These are phyloP conservation scores for Emmonsiellopsis sp. DNA, from an alignment of 2,329 filamentous ascomycete species.

Conservation along the genomic window DNA sequence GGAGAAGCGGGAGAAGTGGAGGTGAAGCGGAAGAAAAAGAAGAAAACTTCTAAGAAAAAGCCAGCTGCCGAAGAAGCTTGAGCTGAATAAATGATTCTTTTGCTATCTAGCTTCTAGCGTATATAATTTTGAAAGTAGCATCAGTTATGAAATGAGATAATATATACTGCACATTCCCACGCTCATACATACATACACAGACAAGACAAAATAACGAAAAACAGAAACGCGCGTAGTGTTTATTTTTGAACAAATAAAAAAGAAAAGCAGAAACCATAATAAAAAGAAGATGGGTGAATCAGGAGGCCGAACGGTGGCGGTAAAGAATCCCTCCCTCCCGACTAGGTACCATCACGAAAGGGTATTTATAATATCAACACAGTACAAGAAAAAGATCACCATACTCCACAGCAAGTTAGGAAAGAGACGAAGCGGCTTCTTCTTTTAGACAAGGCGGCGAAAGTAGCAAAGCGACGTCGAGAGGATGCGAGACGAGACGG, in stretches of 20 bases:
- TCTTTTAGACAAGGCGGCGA: background rate
- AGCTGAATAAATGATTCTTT: too few relatives aligned
- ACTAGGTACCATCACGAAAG: too few relatives aligned
- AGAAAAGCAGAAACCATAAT: too few relatives aligned
- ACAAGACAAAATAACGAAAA: background rate
- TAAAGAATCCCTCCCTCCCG: too few relatives aligned
- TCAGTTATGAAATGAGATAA: background rate
- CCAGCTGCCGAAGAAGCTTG: background rate
- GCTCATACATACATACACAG: background rate
- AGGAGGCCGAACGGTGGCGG: too few relatives aligned
- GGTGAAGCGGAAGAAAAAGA: conserved; percentile 11
- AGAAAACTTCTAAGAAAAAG: conserved; percentile 4
- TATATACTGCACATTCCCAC: background rate
- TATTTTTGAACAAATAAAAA: too few relatives aligned
- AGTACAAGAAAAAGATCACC: background rate
- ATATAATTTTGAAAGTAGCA: too few relatives aligned
- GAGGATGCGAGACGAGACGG: background rate
- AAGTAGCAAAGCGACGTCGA: background rate
- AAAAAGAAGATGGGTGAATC: too few relatives aligned
- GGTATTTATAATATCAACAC: too few relatives aligned
- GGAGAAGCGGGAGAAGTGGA: conserved; percentile 1
- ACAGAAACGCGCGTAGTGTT: background rate
- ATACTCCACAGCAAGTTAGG: background rate
- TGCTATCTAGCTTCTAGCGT: too few relatives aligned
- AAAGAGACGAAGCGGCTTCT: background rate